Evolutionary conservation across 257 asterid species (phyloP), one percentile per base, ranked within the genome.

Genomic region (Eucommia ulmoides): DNA sequence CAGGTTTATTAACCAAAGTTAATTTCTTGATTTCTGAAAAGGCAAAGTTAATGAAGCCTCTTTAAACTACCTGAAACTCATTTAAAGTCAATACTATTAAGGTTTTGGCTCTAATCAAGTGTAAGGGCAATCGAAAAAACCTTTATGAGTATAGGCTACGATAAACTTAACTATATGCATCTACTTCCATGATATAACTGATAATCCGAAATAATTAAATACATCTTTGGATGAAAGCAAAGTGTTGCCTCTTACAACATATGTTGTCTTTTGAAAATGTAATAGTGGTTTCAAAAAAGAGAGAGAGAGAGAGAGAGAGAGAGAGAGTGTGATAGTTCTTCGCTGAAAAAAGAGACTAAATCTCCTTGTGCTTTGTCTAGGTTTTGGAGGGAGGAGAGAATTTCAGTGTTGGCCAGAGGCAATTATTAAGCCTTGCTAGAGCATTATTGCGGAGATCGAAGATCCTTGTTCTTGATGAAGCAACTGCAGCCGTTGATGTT

Each of bases 391-490:
- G 91, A 24, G 96, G 98, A 35, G 96, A 89, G 62, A 89, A 89
- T 68, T 89, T 89, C 80, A 89, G 98, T 41, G 98, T 89, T 45
- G 98, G 98, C 48, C 98, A 89, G 74, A 59, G 98, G 56, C 98
- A 89, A 57, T 70, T 89, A 49, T 62, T 89, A 51, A 78, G 91
- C 72, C 98, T 89, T 66, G 82, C 98, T 24, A 82, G 98, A 44
- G 95, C 98, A 59, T 64, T 89, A 53, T 93, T 89, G 41, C 93
- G 98, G 26, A 61, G 98, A 72, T 80, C 98, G 16, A 89, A 89
- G 66, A 89, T 89, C 66, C 98, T 89, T 4, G 96, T 89, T 65
- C 93, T 89, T 55, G 98, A 85, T 62, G 98, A 89, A 78, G 98
- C 96, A 44, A 89, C 98, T 3, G 98, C 98, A 18, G 98, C 98